Base-by-base conservation (phyloP, 1,139 yeast genomes). In the Yamadazyma sp. region DNA sequence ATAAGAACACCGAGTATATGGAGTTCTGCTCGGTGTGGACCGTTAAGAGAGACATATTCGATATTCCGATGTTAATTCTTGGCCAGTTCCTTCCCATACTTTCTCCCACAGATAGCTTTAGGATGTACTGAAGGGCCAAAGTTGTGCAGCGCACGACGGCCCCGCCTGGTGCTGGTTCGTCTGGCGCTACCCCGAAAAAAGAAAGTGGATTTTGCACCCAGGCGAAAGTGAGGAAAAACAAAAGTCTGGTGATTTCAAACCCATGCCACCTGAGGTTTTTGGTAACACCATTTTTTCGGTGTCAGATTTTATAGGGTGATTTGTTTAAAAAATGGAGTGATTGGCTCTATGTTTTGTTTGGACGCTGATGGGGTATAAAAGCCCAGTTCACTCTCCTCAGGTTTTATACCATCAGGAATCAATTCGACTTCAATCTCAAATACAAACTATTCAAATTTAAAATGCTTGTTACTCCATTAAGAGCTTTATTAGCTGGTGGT, bases 1-100 rank as follows among this genome's bases (percentile, higher is more conserved):
- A 17, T 16, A 18, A 25, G 8, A 50, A 46, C 8, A 60, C 56
- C 10, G 63, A 56, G 11, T 73, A 56, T 48, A 66, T 78, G 37
- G 76, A 74, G 47, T 77, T 79, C 53, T 75, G 81, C 48, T 70
- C 79, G 26, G 81, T 77, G 23, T 79, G 83, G 83, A 78, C 83
- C 0, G 81, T 77, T 18, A 87, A 87, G 53, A 69, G 96, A 49
- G 97, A 91, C 61, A 80, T 87, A 38, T 91, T 89, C 63, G 96
- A 89, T 54, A 81, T 89, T 39, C 97, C 98, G 42, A 77, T 64
- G 79, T 63, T 62, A 55, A 72, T 66, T 36, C 65, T 69, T 37
- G 75, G 71, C 4, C 79, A 61, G 51, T 76, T 66, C 49, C 62
- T 63, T 40, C 79, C 78, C 22, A 50, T 77, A 45, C 54, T 72